Percentiles rank a stretch among this genome's conserved stretches.
Evolutionary conservation across 73 alveolate genomes (phyloP).

Genomic region (Chromera velia): DNA sequence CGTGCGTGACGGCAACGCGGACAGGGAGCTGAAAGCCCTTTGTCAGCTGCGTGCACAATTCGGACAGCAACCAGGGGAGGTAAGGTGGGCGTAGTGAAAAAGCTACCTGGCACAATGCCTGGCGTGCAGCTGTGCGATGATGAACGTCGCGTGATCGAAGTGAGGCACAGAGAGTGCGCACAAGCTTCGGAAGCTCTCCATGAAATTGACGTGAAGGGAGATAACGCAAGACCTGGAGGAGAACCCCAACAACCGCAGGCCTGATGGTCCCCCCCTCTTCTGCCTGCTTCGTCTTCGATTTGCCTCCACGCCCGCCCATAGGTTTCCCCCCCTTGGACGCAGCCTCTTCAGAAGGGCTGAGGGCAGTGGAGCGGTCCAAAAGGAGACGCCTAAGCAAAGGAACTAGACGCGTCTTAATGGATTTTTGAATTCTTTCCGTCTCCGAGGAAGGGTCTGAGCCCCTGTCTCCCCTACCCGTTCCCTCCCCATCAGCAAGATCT

Average conservation of each 20-base stretch:
- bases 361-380: not conserved
- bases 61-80: not conserved
- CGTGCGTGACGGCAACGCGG: too few relatives aligned
- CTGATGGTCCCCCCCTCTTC: not conserved
- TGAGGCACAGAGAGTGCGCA: not conserved
- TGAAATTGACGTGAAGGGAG: not conserved
- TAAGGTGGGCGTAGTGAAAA: not conserved
- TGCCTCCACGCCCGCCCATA: too few relatives aligned
- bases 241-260: not conserved
- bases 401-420: not conserved
- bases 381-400: not conserved
- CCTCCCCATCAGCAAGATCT: too few relatives aligned
- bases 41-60: too few relatives aligned
- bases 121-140: not conserved
- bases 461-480: too few relatives aligned
- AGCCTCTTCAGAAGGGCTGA: not conserved
- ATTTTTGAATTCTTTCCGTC: not conserved
- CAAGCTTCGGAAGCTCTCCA: not conserved
- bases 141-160: not conserved
- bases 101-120: not conserved
- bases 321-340: not conserved
- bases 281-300: too few relatives aligned
- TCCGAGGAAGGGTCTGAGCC: too few relatives aligned
- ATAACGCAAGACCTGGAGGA: not conserved
- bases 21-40: too few relatives aligned